A percentile compares a stretch with the other conserved stretches of the same genome.
Conservation (phyloP, 1,284 basidiomycete genomes). For the Pascua sp. region DNA sequence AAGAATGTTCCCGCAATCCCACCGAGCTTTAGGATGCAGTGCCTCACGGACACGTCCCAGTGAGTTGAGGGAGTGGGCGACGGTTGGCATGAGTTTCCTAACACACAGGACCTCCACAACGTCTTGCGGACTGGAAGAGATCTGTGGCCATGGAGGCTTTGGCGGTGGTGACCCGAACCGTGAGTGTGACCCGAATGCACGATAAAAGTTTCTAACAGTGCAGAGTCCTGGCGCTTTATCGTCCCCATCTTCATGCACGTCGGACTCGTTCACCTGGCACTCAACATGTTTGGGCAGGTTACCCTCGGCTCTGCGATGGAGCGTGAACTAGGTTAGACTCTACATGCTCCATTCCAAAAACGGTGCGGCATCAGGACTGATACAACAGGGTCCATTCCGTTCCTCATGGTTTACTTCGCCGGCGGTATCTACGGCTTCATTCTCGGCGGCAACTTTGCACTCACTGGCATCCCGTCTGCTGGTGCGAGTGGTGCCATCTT, state of each 20-base stretch:
- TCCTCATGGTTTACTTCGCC: slow-evolving; percentile 76
- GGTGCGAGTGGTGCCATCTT: slow-evolving; percentile 94
- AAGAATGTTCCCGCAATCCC: slow-evolving; percentile 58
- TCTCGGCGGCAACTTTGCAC: slow-evolving; percentile 83
- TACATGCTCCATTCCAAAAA: slow-evolving; percentile 15
- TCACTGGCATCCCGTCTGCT: slow-evolving; percentile 85
- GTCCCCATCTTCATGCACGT: slow-evolving; percentile 87
- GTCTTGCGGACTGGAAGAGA: slow-evolving; percentile 70
- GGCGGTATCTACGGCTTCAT: slow-evolving; percentile 82
- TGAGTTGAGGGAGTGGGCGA: slow-evolving; percentile 11
- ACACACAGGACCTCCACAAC: slow-evolving; percentile 61
- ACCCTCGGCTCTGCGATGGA: slow-evolving; percentile 50
- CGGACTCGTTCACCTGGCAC: slow-evolving; percentile 77
- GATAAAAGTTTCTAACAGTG: neutral
- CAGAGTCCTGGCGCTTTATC: slow-evolving; percentile 62
- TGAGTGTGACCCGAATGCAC: slow-evolving; percentile 57
- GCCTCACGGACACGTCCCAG: slow-evolving; percentile 53
- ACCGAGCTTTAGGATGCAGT: slow-evolving; percentile 61
- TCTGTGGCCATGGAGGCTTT: slow-evolving; percentile 88
- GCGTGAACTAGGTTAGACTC: slow-evolving; percentile 2
- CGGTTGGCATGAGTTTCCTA: neutral
- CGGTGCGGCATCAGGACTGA: slow-evolving; percentile 18
- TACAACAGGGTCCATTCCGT: slow-evolving; percentile 64
- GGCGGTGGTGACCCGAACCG: slow-evolving; percentile 67
- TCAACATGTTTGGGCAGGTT: slow-evolving; percentile 88